phyloP scores from a whole-genome alignment of 2,329 filamentous ascomycete species.

The Hypoxylon sp. region DNA sequence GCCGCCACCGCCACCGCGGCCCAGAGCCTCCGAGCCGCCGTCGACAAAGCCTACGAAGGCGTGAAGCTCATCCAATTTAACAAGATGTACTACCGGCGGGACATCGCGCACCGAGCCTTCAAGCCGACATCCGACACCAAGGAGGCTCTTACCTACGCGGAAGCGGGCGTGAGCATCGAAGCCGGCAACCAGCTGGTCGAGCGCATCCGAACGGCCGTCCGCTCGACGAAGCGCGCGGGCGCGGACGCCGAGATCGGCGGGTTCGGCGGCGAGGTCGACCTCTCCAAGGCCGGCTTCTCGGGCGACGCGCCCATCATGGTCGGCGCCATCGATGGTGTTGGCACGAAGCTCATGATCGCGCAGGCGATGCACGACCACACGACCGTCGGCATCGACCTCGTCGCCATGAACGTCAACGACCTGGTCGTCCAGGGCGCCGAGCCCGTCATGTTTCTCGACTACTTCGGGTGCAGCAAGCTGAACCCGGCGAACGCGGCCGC shows the following conservation, averaged over 20 bases:
- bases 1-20: constrained; percentile 84
- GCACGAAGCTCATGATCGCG: constrained; percentile 96
- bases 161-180: constrained; percentile 93
- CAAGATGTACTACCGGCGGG: constrained; percentile 90
- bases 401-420: constrained; percentile 99
- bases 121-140: constrained; percentile 57
- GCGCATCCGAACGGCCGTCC: constrained; percentile 90
- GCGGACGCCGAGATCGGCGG: constrained; percentile 95
- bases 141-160: constrained; percentile 84
- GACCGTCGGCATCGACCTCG: constrained; percentile 95
- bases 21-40: constrained; percentile 80
- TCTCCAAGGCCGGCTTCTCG: constrained; percentile 78
- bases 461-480: constrained; percentile 93
- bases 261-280: constrained; percentile 89
- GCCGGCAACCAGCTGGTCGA: constrained; percentile 93
- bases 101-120: constrained; percentile 86
- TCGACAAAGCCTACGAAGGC: constrained; percentile 87
- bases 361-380: constrained; percentile 90
- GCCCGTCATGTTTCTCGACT: constrained; percentile 96
- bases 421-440: constrained; percentile 95
- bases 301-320: constrained; percentile 81
- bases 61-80: constrained; percentile 85
- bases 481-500: constrained; percentile 80
- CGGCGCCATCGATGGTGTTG: constrained; percentile 95
- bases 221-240: constrained; percentile 83